These are phyloP conservation scores for Paecilomyces fulvus DNA, from an alignment of 2,329 filamentous ascomycete genomes.

Conservation along the genomic window DNA sequence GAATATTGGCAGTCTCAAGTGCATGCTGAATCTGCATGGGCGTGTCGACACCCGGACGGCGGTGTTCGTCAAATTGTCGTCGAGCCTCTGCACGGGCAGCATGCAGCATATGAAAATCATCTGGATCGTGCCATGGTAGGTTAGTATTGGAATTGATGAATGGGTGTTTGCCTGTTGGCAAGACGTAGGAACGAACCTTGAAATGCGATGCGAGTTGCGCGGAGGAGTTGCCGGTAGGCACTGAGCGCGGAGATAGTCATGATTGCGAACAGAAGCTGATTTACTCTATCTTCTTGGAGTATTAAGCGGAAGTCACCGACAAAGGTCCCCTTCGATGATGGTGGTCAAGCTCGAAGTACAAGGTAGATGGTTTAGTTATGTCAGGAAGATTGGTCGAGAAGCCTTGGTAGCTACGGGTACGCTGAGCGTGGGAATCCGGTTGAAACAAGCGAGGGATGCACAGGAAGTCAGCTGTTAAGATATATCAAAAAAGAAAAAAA, in stretches of 20 bases:
- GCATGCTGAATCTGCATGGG: constrained; percentile 66
- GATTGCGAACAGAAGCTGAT: constrained; percentile 21
- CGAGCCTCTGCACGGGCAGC: constrained; percentile 69
- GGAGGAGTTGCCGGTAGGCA: constrained; percentile 74
- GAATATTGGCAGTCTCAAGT: constrained; percentile 68
- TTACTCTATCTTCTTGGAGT: background rate
- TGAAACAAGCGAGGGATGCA: background rate
- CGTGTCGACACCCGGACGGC: constrained; percentile 51
- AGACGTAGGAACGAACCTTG: constrained; percentile 47
- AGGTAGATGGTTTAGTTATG: background rate
- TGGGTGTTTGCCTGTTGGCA: background rate
- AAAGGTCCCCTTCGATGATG: background rate
- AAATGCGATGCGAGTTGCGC: constrained; percentile 75
- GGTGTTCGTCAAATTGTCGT: constrained; percentile 61
- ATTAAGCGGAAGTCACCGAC: background rate
- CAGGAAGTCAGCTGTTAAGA: background rate
- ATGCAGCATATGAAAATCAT: constrained; percentile 58
- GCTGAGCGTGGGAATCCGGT: background rate
- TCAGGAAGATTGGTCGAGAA: background rate
- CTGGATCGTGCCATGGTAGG: constrained; percentile 36
- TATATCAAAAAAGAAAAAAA: background rate
- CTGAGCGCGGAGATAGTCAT: constrained; percentile 50
- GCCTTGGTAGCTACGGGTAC: background rate
- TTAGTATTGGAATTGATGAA: constrained; percentile 5
- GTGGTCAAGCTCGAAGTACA: background rate